Conservation (phyloP, 2,329 filamentous ascomycete species). For the Fusarium fracticaudum region DNA sequence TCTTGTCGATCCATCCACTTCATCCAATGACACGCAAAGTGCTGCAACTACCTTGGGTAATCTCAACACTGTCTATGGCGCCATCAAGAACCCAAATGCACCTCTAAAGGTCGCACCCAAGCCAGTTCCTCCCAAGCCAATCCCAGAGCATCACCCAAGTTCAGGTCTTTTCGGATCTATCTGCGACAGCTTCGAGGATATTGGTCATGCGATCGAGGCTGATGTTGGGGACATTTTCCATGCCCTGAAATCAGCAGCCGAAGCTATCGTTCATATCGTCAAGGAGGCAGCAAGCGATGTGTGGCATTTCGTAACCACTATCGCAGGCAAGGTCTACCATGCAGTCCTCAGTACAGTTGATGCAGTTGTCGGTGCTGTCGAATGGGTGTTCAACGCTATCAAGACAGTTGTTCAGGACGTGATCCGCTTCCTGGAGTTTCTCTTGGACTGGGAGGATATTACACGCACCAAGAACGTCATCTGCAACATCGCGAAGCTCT, state of each 20-base stretch:
- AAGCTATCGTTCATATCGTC: background rate
- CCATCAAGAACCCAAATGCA: background rate
- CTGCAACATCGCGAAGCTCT: background rate
- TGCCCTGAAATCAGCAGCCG: background rate
- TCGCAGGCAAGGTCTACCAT: background rate
- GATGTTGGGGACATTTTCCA: background rate
- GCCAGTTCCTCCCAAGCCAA: background rate
- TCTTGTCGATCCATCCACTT: background rate
- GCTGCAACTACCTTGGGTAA: background rate
- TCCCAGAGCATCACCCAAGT: background rate
- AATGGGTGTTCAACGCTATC: background rate
- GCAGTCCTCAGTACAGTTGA: background rate
- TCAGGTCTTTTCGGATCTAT: background rate
- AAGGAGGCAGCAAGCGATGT: background rate
- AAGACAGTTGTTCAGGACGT: background rate
- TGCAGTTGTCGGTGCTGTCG: background rate
- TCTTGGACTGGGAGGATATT: background rate
- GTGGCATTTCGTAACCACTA: background rate
- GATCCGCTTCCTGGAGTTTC: background rate
- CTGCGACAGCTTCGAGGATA: accelerated
- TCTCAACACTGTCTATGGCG: background rate
- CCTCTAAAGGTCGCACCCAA: background rate
- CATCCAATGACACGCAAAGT: background rate
- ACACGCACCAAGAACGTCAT: background rate
- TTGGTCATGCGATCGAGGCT: background rate